phyloP scores from a whole-genome alignment of 2,329 filamentous ascomycete species.

The Fonsecaea nubica region DNA sequence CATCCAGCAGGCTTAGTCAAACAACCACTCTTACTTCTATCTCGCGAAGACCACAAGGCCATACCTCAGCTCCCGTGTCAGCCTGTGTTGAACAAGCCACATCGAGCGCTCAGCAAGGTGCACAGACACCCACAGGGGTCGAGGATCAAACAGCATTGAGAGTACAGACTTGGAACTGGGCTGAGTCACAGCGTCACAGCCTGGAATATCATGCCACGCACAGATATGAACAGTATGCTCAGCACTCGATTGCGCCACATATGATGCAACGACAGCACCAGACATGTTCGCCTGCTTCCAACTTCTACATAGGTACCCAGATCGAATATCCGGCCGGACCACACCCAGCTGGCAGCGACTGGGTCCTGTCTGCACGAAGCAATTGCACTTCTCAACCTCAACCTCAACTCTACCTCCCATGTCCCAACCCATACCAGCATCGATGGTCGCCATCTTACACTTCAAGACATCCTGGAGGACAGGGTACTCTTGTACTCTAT shows the following conservation, averaged over 20 bases:
- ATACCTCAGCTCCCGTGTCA: background rate
- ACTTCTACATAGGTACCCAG: background rate
- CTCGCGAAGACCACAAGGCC: background rate
- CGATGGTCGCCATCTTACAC: background rate
- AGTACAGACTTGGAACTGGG: background rate
- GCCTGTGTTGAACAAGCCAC: background rate
- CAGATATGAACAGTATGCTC: background rate
- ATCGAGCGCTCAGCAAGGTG: background rate
- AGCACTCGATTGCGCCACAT: background rate
- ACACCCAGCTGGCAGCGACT: background rate
- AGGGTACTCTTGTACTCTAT: background rate
- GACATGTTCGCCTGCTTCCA: background rate
- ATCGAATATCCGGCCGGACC: background rate
- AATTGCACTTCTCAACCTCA: background rate
- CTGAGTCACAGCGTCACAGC: background rate
- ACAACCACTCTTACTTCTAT: background rate
- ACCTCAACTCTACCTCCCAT: background rate
- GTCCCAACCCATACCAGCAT: slow-evolving; percentile 1
- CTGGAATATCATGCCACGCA: background rate
- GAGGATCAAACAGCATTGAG: background rate
- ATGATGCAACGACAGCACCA: background rate
- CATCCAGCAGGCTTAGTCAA: background rate
- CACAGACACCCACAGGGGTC: background rate
- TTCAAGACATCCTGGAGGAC: background rate
- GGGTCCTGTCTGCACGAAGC: background rate